A percentile compares a stretch with the other conserved stretches of the same genome.
Evolutionary conservation across 306 rosid species (phyloP).

Genomic region (Quercus alba): DNA sequence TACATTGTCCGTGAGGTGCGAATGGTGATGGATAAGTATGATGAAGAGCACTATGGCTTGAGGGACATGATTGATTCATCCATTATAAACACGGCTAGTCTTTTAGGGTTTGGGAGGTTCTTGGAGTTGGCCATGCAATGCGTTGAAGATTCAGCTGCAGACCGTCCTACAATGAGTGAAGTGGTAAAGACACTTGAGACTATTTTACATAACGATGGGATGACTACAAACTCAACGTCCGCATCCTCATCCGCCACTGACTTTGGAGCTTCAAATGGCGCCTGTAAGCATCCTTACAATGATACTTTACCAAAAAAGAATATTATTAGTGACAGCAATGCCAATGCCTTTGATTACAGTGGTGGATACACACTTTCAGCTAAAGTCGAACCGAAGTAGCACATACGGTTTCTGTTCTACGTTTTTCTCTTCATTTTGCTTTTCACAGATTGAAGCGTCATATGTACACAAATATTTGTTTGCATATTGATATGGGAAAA

Average conservation of each 20-base stretch:
- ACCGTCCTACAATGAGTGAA: conserved; percentile 91
- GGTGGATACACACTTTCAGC: conserved; percentile 65
- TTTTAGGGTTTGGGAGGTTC: conserved; percentile 64
- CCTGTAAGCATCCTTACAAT: conserved; percentile 62
- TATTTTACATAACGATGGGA: conserved; percentile 78
- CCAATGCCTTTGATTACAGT: conserved; percentile 65
- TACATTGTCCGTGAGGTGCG: conserved; percentile 75
- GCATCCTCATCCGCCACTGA: conserved; percentile 91
- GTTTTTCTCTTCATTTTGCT: neutral
- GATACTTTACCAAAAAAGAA: conserved; percentile 59
- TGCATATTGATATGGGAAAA: neutral
- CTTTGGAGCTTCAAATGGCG: conserved; percentile 50
- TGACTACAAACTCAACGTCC: conserved; percentile 79
- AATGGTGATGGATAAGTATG: conserved; percentile 39
- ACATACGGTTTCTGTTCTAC: neutral
- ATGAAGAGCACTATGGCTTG: conserved; percentile 64
- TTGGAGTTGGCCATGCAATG: conserved; percentile 82
- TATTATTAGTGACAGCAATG: conserved; percentile 31
- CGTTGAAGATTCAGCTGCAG: conserved; percentile 74
- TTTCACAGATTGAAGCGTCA: neutral
- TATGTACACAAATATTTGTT: neutral
- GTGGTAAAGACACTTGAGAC: conserved; percentile 70
- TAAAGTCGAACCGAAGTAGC: conserved; percentile 78
- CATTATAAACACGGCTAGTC: conserved; percentile 48
- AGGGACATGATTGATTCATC: conserved; percentile 58